Base-by-base conservation (phyloP, 441 rosid species). In the Heliophila coronopifolia region DNA sequence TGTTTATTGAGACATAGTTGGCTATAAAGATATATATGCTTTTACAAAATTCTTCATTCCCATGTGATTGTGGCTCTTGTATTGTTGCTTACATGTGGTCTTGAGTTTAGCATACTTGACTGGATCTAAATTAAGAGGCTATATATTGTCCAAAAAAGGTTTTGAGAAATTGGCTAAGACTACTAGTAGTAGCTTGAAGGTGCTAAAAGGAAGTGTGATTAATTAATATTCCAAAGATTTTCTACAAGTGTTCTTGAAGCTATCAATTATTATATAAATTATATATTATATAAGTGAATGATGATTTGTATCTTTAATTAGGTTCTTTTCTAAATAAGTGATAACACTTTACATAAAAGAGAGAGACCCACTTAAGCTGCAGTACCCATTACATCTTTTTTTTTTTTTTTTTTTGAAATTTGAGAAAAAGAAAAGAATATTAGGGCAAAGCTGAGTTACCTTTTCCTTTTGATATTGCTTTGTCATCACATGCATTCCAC, bases 401-500 rank as follows among this genome's bases (percentile, higher is more conserved):
- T 63, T 74, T 70, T 34, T 58, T 58, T 54, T n/a, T n/a, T n/a
- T n/a, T n/a, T n/a, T n/a, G 68, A 72, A 71, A 72, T 60, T 64
- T 65, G 66, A 47, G 63, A 60, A 60, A 64, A n/a, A n/a, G 63
- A 44, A 67, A 70, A 64, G 58, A 64, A 64, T 56, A 64, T 56
- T 59, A 70, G 57, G 34, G 75, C 74, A 81, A 77, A 81, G 85
- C 84, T 78, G 81, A 74, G 77, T 67, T 75, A 85, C 86, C 84
- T 77, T 83, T 75, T 55, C 65, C 65, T 65, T 65, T 65, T 51
- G 55, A 58, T 45, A 51, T 39, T 65, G 54, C 65, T 77, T 78
- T 79, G 94, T 79, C 84, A 83, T 71, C 94, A 84, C 95, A 90
- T 82, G 94, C 84, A 74, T 66, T 72, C 84, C 94, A 81, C 98